A percentile compares a stretch with the other conserved stretches of the same genome.
These are phyloP conservation scores for Chloris gayana DNA, from an alignment of 176 grass and related monocot species.

Conservation along the genomic window DNA sequence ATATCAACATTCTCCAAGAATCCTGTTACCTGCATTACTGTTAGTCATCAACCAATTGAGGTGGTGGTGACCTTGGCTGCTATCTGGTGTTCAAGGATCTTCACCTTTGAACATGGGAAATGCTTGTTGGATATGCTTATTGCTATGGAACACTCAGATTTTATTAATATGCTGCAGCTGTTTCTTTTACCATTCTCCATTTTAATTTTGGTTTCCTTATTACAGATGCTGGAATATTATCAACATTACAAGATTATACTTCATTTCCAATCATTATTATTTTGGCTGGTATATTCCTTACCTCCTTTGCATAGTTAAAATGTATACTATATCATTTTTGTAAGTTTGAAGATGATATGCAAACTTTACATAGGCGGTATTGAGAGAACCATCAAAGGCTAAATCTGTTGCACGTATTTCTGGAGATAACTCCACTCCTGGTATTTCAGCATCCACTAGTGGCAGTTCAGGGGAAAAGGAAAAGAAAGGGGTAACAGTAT, in stretches of 20 bases:
- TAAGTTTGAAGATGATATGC: constrained; percentile 35
- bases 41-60: not conserved
- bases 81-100: not conserved
- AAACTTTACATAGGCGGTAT: constrained; percentile 56
- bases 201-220: constrained; percentile 44
- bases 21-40: not conserved
- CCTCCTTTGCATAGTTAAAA: constrained; percentile 35
- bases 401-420: constrained; percentile 70
- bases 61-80: not conserved
- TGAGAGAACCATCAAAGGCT: constrained; percentile 88
- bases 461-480: constrained; percentile 69
- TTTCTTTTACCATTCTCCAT: constrained; percentile 35
- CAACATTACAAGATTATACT: constrained; percentile 79
- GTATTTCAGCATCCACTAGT: constrained; percentile 49
- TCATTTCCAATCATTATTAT: constrained; percentile 96
- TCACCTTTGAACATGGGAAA: not conserved
- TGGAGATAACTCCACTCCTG: constrained; percentile 56
- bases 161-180: not conserved
- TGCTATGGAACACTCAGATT: constrained; percentile 13
- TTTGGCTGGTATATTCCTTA: constrained; percentile 86
- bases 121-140: constrained; percentile 23
- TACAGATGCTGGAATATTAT: constrained; percentile 98
- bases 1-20: not conserved
- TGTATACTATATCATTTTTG: constrained; percentile 15
- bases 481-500: constrained; percentile 66